Evolutionary conservation across 1,284 basidiomycete genomes (phyloP).

Genomic region (Heterobasidion annosum): DNA sequence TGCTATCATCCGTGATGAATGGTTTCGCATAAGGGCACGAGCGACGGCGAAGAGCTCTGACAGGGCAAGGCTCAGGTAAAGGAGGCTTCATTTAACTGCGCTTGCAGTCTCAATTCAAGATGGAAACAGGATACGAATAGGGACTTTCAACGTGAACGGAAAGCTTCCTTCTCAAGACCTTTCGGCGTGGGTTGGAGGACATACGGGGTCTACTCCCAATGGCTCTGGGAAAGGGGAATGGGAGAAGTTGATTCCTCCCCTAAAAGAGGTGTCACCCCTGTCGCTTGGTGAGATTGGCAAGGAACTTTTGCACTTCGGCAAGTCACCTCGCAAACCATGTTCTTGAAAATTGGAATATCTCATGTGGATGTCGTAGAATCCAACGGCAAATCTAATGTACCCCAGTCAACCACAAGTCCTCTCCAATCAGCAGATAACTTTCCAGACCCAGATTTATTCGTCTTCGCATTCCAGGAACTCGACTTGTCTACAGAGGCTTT

Average conservation of each 20-base stretch:
- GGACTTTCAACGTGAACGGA: slow-evolving; percentile 77
- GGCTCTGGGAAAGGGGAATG: slow-evolving; percentile 2
- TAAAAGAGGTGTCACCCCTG: slow-evolving; percentile 29
- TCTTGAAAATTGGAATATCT: neutral
- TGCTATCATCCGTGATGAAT: slow-evolving; percentile 48
- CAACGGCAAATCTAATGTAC: no score
- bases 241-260: slow-evolving; percentile 23
- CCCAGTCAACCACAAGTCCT: neutral
- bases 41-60: slow-evolving; percentile 13
- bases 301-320: neutral
- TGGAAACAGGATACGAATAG: slow-evolving; percentile 44
- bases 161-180: slow-evolving; percentile 63
- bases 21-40: slow-evolving; percentile 39
- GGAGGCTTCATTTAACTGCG: neutral
- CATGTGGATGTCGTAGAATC: no score
- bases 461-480: slow-evolving; percentile 69
- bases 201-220: neutral
- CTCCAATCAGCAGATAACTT: neutral
- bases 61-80: slow-evolving; percentile 15
- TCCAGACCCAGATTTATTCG: slow-evolving; percentile 52
- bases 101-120: neutral
- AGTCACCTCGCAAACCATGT: neutral
- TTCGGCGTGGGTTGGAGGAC: slow-evolving; percentile 33
- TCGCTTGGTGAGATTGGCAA: slow-evolving; percentile 13
- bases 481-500: slow-evolving; percentile 69